phyloP scores from a whole-genome alignment of 306 rosid genomes.

The Chamaecrista fasciculata region DNA sequence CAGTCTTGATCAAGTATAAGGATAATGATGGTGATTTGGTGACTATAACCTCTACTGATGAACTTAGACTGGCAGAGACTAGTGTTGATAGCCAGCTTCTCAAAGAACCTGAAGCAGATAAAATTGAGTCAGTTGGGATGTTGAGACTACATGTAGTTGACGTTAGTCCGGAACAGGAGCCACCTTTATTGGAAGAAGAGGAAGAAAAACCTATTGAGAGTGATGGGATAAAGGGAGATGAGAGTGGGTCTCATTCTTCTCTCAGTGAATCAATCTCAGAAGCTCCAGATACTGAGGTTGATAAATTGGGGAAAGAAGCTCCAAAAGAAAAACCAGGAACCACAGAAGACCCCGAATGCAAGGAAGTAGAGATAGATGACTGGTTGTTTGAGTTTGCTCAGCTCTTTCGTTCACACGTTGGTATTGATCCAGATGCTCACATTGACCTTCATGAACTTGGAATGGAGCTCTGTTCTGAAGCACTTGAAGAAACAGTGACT shows the following conservation, averaged over 20 bases:
- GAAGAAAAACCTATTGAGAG: slow-evolving; percentile 70
- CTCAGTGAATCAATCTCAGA: slow-evolving; percentile 62
- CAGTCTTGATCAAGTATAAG: slow-evolving; percentile 83
- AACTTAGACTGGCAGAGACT: slow-evolving; percentile 85
- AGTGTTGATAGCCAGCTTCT: slow-evolving; percentile 54
- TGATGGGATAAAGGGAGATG: slow-evolving; percentile 70
- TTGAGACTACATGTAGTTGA: slow-evolving; percentile 90
- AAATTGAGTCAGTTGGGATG: slow-evolving; percentile 54
- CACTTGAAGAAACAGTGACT: slow-evolving; percentile 93
- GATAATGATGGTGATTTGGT: slow-evolving; percentile 92
- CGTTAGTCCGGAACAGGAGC: slow-evolving; percentile 94
- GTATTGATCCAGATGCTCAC: slow-evolving; percentile 95
- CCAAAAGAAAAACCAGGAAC: slow-evolving; percentile 55
- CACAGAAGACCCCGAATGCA: slow-evolving; percentile 67
- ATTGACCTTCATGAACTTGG: slow-evolving; percentile 96
- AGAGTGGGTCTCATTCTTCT: slow-evolving; percentile 66
- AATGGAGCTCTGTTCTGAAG: slow-evolving; percentile 98
- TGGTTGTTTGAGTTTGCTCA: slow-evolving; percentile 99
- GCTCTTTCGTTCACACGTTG: slow-evolving; percentile 92
- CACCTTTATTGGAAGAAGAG: slow-evolving; percentile 85
- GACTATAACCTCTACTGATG: slow-evolving; percentile 83
- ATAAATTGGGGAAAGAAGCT: slow-evolving; percentile 57
- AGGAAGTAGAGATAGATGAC: slow-evolving; percentile 97
- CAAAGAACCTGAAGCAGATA: slow-evolving; percentile 56
- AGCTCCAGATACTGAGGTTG: slow-evolving; percentile 51